A percentile compares a stretch with the other conserved stretches of the same genome.
These are phyloP conservation scores for Magnolia officinalis DNA, from an alignment of 164 flowering plant genomes.

Conservation along the genomic window DNA sequence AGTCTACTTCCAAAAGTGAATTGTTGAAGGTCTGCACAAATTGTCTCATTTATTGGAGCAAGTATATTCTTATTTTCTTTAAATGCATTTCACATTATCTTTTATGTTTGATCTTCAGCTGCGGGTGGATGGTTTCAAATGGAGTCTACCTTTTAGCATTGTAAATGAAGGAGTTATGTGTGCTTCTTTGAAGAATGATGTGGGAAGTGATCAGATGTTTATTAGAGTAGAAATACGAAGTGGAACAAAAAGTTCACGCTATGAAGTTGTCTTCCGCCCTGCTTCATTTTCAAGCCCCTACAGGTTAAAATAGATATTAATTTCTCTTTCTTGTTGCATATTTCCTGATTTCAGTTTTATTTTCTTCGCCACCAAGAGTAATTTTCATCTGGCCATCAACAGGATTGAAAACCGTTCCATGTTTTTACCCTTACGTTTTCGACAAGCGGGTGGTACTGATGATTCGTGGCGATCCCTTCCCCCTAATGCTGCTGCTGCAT, in stretches of 20 bases:
- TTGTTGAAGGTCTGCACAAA: slow-evolving; percentile 61
- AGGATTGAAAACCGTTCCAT: slow-evolving; percentile 92
- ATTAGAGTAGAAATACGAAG: slow-evolving; percentile 75
- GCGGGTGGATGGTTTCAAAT: slow-evolving; percentile 67
- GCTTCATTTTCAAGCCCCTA: slow-evolving; percentile 73
- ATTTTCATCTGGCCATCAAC: slow-evolving; percentile 14
- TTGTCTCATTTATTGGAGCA: neutral
- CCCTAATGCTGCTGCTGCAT: slow-evolving; percentile 77
- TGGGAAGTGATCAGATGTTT: slow-evolving; percentile 29
- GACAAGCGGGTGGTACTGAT: slow-evolving; percentile 76
- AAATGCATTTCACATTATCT: neutral
- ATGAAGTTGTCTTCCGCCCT: slow-evolving; percentile 86
- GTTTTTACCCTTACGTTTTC: slow-evolving; percentile 74
- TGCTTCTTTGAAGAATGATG: slow-evolving; percentile 51
- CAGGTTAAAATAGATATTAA: slow-evolving; percentile 46
- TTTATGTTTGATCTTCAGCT: slow-evolving; percentile 36
- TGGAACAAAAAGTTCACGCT: slow-evolving; percentile 71
- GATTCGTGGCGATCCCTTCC: slow-evolving; percentile 81
- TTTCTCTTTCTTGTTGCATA: neutral
- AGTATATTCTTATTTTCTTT: neutral
- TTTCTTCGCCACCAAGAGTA: neutral
- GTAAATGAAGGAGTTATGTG: slow-evolving; percentile 72
- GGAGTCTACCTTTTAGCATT: slow-evolving; percentile 92
- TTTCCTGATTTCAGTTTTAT: neutral
- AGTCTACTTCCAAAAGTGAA: slow-evolving; percentile 60